These are phyloP conservation scores for Glebionis coronaria DNA, from an alignment of 129 eudicot species.

Conservation along the genomic window DNA sequence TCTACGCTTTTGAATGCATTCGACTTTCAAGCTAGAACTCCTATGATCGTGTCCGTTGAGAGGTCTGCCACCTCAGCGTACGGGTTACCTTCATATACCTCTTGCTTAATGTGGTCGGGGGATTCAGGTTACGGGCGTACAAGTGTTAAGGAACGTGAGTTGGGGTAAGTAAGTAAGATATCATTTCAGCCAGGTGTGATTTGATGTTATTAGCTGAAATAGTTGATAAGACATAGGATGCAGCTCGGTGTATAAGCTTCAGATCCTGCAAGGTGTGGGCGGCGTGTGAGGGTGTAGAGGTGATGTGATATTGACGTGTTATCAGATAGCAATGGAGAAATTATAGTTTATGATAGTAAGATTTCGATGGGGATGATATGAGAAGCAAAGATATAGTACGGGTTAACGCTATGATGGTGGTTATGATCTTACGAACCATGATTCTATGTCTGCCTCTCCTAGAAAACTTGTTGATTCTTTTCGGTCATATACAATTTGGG, in stretches of 20 bases:
- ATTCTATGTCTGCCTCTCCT: not conserved
- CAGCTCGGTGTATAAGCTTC: constrained; percentile 64
- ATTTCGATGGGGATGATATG: constrained; percentile 35
- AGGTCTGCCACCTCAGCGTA: constrained; percentile 51
- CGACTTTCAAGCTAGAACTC: no score
- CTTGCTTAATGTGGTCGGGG: constrained; percentile 44
- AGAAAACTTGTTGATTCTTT: not conserved
- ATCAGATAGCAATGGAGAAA: constrained; percentile 43
- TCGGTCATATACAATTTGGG: no score
- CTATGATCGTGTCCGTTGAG: no score
- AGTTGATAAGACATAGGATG: constrained; percentile 61
- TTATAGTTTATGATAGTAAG: constrained; percentile 51
- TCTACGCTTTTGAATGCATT: no score
- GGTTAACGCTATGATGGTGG: constrained; percentile 45
- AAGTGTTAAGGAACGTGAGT: constrained; percentile 46
- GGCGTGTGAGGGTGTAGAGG: constrained; percentile 63
- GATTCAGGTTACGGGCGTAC: constrained; percentile 33
- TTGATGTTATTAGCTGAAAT: constrained; percentile 45
- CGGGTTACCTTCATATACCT: constrained; percentile 55
- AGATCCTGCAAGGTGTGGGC: constrained; percentile 84
- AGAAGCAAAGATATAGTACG: constrained; percentile 38
- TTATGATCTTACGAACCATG: constrained; percentile 28
- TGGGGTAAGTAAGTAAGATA: constrained; percentile 59
- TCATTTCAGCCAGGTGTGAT: constrained; percentile 46
- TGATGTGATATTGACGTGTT: constrained; percentile 64